Conservation (phyloP, 129 eudicot genomes). For the Chrysanthemum lavandulifolium region DNA sequence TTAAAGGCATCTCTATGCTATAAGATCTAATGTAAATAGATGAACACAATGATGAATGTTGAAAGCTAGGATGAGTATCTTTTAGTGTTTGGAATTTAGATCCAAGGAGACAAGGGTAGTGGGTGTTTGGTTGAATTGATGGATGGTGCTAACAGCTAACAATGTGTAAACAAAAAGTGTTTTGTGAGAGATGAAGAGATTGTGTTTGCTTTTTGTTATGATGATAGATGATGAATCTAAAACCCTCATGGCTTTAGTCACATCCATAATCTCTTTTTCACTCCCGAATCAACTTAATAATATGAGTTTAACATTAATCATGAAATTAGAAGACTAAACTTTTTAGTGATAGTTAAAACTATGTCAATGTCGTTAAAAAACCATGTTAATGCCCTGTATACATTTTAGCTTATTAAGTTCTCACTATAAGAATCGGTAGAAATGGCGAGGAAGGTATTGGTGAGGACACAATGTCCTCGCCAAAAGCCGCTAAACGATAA, state of each 20-base stretch:
- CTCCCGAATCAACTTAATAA: background rate
- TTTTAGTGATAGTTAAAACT: no score
- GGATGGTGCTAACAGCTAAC: conserved; percentile 39
- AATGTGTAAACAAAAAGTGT: conserved; percentile 33
- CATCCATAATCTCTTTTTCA: conserved; percentile 11
- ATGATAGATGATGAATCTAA: conserved; percentile 21
- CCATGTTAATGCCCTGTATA: no score
- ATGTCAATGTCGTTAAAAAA: no score
- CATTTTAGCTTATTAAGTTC: no score
- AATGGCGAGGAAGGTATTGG: no score
- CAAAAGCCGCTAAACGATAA: no score
- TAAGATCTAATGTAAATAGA: background rate
- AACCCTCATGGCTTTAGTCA: conserved; percentile 20
- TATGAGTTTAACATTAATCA: background rate
- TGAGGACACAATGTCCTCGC: no score
- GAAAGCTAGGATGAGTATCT: conserved; percentile 3
- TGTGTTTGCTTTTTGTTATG: conserved; percentile 21
- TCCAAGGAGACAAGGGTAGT: conserved; percentile 34
- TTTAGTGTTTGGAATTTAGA: conserved; percentile 31
- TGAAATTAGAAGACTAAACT: no score
- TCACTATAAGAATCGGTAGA: no score
- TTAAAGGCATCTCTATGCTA: background rate
- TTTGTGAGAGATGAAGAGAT: background rate
- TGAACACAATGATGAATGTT: no score
- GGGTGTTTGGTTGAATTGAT: conserved; percentile 39